phyloP scores from a whole-genome alignment of 148 eudicot species.

The Spergularia bocconei region DNA sequence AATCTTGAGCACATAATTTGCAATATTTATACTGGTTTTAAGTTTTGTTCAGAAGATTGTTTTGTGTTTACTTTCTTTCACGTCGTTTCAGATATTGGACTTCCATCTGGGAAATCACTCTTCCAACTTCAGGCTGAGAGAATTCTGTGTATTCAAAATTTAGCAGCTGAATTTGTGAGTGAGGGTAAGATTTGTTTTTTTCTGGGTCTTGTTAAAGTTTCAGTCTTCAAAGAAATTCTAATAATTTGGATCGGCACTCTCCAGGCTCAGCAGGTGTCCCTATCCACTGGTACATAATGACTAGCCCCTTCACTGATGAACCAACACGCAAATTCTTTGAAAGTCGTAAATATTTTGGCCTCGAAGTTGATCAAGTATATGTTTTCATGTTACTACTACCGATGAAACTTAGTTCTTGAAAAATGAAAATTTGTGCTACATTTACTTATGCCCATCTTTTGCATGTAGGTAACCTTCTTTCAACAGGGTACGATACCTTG shows the following conservation, averaged over 20 bases:
- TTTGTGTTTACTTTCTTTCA: not conserved
- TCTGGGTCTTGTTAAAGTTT: not conserved
- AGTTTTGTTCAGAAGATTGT: not conserved
- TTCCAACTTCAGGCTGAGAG: constrained; percentile 99
- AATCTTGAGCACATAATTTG: not conserved
- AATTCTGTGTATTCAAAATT: constrained; percentile 74
- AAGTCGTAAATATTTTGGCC: constrained; percentile 80
- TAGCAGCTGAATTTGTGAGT: constrained; percentile 67
- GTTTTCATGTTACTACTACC: constrained; percentile 8
- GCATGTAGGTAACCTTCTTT: constrained; percentile 84
- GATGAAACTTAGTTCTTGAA: not conserved
- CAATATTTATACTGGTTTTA: not conserved
- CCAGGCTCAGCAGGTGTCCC: constrained; percentile 56
- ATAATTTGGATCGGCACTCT: constrained; percentile 25
- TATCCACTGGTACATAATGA: constrained; percentile 98
- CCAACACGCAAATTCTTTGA: constrained; percentile 82
- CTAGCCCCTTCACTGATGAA: constrained; percentile 94
- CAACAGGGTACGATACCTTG: constrained; percentile 96
- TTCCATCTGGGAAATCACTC: constrained; percentile 96
- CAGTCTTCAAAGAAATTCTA: constrained; percentile 15
- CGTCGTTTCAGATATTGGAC: constrained; percentile 74
- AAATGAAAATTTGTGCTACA: not conserved
- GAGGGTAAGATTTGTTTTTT: constrained; percentile 62
- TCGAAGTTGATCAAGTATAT: constrained; percentile 85
- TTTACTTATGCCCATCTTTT: not conserved